Evolutionary conservation across 2,329 filamentous ascomycete species (phyloP).

Genomic region (Talaromyces islandicus): DNA sequence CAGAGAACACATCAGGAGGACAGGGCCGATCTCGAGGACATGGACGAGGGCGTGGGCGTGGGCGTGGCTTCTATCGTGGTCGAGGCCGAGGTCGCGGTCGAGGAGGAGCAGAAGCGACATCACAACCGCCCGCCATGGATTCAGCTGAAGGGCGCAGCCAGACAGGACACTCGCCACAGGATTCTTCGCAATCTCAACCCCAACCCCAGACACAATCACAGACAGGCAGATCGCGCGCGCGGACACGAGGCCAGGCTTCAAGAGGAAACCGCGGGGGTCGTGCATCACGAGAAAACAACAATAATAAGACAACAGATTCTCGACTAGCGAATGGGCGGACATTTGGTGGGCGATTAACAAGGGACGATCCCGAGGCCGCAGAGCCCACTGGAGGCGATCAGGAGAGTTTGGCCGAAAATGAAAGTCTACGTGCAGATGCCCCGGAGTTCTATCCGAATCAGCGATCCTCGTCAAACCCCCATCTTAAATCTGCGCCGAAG

Average conservation of each 20-base stretch:
- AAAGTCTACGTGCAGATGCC: conserved; percentile 31
- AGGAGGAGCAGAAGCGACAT: neutral
- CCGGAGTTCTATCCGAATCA: conserved; percentile 37
- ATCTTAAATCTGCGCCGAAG: conserved; percentile 6
- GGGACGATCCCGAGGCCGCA: neutral
- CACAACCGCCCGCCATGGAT: neutral
- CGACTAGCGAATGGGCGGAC: neutral
- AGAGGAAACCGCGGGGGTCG: neutral
- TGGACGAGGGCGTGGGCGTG: conserved; percentile 18
- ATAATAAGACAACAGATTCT: neutral
- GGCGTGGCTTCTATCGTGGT: neutral
- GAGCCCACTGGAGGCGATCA: neutral
- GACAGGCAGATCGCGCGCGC: neutral
- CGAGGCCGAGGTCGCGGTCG: conserved; percentile 6
- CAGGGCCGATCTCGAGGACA: conserved; percentile 5
- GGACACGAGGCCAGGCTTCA: neutral
- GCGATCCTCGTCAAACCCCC: conserved; percentile 4
- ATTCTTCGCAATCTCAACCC: neutral
- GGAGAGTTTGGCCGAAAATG: neutral
- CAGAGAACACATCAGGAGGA: conserved; percentile 4
- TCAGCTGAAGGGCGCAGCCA: neutral
- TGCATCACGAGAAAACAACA: neutral
- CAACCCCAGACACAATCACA: neutral
- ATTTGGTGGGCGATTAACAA: conserved; percentile 8
- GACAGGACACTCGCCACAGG: neutral